Base-by-base conservation (phyloP, 169 alveolate genomes). In the Plasmodium falciparum region DNA sequence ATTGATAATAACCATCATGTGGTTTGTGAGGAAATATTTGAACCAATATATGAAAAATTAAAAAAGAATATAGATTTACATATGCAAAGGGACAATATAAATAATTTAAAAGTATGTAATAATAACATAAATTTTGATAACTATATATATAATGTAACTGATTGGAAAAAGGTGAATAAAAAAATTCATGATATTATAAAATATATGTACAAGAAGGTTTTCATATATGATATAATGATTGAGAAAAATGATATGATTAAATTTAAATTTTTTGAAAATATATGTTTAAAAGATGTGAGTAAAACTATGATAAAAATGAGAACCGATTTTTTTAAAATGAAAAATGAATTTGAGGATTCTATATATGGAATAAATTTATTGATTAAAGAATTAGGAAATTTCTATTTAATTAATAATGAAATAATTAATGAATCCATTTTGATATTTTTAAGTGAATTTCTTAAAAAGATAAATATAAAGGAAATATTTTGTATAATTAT, bases 141-240 rank as follows among this genome's bases (percentile, higher is more conserved):
- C 24, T n/a, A 17, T 15, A 39, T 7, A 33, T 13, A 59, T 8
- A 29, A 29, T 69, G 47, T 80, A 26, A 1, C 24, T 26, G 74
- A 80, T 80, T 80, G 39, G 39, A 67, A 80, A 47, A 80, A 69
- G 63, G 66, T 9, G n/a, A 80, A 80, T 17, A 80, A 69, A 22
- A 69, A 62, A 56, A 17, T 69, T 4, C 70, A 50, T 56, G n/a
- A n/a, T 7, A 58, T 69, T 47, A 47, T 80, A 50, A 80, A 80
- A 73, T 70, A 52, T 49, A 69, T 80, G 29, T 80, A 62, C 47
- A 80, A 80, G 62, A 47, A 80, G 63, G 22, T 80, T 24, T 13
- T 80, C 24, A 26, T 69, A 52, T 39, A 49, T 69, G 12, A 12
- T 9, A 20, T 80, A 50, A 80, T 6, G 59, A 39, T 5, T 39